Evolutionary conservation across 2,329 filamentous ascomycete species (phyloP), one percentile per base, ranked within the genome.

Genomic region (Emydomyces testavorans): DNA sequence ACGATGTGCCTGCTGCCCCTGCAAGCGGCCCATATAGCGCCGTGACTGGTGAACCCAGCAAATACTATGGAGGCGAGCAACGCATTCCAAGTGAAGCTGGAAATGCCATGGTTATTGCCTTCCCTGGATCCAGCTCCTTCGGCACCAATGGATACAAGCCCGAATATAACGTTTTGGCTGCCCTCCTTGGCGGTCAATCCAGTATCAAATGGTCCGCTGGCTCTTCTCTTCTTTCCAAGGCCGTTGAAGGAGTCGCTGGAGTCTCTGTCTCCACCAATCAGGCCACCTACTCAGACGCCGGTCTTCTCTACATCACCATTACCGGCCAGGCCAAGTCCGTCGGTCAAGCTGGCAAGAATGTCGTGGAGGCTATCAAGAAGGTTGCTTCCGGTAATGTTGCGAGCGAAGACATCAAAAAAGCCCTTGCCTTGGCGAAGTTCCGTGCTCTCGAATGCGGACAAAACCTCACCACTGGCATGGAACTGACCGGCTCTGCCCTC

Each of bases 41-140:
- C 34, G 70, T 83, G 54, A 76, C 79, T 64, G 71, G 73, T 53
- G 69, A 78, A 56, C 74, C 83, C 54, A 78, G 80, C 65, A 92
- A 89, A 71, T 98, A 96, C 80, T 85, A 80, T 63, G 92, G 92
- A 67, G 93, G 92, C 63, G 88, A 98, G 76, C 86, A 94, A 74
- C 86, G 92, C 59, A 84, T 85, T 57, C 75, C 84, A 54, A 84
- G 87, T 67, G 75, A 74, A 51, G 73, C 75, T 55, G 83, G 85
- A 57, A 95, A 94, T 71, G 77, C 88, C 36, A 66, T 94, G 58
- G 85, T 94, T 57, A 79, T 98, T 63, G 92, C 80, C 54, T 96
- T 98, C 83, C 85, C 88, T 50, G 89, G 90, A 52, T 88, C 87
- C 54, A 84, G 86, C 69, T 80, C 82, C 31, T 78, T 78, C 60